These are phyloP conservation scores for Pseudogymnoascus sp. DNA, from an alignment of 2,329 filamentous ascomycete species.

Conservation along the genomic window DNA sequence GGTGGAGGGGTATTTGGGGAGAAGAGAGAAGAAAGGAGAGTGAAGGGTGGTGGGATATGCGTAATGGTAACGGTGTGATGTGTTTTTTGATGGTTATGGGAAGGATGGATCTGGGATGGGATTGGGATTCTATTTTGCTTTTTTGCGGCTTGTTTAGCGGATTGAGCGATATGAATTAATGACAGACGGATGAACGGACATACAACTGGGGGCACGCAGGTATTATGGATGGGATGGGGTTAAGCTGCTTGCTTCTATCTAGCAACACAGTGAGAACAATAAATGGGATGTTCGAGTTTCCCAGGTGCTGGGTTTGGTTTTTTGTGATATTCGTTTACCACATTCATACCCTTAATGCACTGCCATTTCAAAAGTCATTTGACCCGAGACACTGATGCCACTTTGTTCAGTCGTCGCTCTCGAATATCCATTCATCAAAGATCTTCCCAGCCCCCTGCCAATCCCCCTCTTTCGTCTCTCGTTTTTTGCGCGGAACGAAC, in stretches of 20 bases:
- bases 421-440: conserved; percentile 12
- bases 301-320: no score
- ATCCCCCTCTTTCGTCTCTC: conserved; percentile 15
- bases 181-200: not conserved
- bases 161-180: not conserved
- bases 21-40: not conserved
- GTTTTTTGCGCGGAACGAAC: conserved; percentile 16
- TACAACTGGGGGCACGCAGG: not conserved
- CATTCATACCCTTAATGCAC: not conserved
- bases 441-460: conserved; percentile 14
- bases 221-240: not conserved
- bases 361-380: not conserved
- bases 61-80: not conserved
- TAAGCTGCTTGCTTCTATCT: not conserved
- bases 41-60: not conserved
- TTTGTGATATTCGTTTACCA: not conserved
- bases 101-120: not conserved
- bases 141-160: not conserved
- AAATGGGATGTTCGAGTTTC: not conserved
- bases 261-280: not conserved
- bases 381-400: not conserved
- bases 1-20: not conserved
- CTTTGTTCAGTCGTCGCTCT: not conserved
- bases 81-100: not conserved
- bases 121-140: not conserved